A percentile compares a stretch with the other conserved stretches of the same genome.
Conservation (phyloP, 768 basidiomycete species). For the Amanita polypyramis region DNA sequence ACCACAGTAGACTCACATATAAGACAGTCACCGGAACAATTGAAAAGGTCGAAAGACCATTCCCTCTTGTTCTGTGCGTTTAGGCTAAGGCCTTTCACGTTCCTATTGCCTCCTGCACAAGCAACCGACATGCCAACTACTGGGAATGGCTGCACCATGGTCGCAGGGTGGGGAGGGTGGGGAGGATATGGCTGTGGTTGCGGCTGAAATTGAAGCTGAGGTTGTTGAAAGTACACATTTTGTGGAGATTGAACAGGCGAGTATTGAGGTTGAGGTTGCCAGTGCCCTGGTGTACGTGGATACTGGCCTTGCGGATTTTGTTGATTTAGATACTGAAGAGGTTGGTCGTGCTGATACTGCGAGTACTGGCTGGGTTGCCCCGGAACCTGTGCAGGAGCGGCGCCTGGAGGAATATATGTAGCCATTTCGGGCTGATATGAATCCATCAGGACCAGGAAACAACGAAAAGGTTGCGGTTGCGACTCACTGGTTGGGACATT, state of each 20-base stretch:
- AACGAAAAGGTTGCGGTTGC: background rate
- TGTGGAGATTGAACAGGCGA: background rate
- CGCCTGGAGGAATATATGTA: background rate
- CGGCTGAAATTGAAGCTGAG: background rate
- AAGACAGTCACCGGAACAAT: slow-evolving; percentile 20
- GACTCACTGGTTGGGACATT: background rate
- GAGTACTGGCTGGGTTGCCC: background rate
- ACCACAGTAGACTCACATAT: slow-evolving; percentile 17
- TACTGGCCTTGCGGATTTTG: background rate
- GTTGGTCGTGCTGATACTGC: background rate
- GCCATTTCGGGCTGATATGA: background rate
- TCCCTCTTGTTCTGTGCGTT: slow-evolving; percentile 22
- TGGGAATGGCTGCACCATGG: background rate
- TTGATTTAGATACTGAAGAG: background rate
- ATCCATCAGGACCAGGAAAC: no score
- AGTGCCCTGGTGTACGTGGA: no score
- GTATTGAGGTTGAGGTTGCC: no score
- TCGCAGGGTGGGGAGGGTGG: background rate
- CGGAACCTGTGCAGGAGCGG: background rate
- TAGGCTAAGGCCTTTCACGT: slow-evolving; percentile 23
- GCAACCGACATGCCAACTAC: slow-evolving; percentile 4
- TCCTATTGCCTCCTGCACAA: slow-evolving; percentile 22
- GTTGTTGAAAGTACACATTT: no score
- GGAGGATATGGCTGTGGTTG: background rate
- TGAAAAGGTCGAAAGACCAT: slow-evolving; percentile 23